These are phyloP conservation scores for Ogataea saltuana DNA, from an alignment of 805 yeast species.

Conservation along the genomic window DNA sequence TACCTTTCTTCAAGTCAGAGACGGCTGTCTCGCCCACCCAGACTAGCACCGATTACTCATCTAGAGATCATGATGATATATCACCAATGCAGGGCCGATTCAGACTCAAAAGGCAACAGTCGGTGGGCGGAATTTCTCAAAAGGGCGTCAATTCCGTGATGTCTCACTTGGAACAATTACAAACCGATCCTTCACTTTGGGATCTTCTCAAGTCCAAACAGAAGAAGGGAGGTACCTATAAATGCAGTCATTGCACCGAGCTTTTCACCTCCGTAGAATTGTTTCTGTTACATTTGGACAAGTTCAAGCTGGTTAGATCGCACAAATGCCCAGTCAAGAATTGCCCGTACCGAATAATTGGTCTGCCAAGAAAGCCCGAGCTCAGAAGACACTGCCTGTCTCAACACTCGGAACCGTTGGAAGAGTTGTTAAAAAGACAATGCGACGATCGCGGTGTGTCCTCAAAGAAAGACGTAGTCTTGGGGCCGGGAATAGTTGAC, in stretches of 20 bases:
- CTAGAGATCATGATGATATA: not conserved
- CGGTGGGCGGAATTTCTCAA: constrained; percentile 5
- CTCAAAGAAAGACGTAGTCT: no score
- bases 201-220: constrained; percentile 18
- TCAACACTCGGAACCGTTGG: constrained; percentile 39
- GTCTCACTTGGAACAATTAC: constrained; percentile 33
- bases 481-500: not conserved
- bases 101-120: constrained; percentile 7
- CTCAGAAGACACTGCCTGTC: constrained; percentile 51
- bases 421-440: constrained; percentile 11
- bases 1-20: constrained; percentile 10
- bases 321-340: constrained; percentile 46
- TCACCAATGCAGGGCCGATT: not conserved
- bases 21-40: not conserved
- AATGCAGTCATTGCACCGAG: constrained; percentile 49
- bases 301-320: constrained; percentile 38
- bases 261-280: constrained; percentile 38
- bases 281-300: constrained; percentile 43
- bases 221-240: constrained; percentile 43
- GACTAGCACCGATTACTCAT: not conserved
- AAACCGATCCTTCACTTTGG: constrained; percentile 29
- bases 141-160: constrained; percentile 3
- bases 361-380: constrained; percentile 50
- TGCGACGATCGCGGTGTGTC: no score
- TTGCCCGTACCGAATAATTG: constrained; percentile 52